phyloP scores from a whole-genome alignment of 257 asterid species.

The Solanum piurae region DNA sequence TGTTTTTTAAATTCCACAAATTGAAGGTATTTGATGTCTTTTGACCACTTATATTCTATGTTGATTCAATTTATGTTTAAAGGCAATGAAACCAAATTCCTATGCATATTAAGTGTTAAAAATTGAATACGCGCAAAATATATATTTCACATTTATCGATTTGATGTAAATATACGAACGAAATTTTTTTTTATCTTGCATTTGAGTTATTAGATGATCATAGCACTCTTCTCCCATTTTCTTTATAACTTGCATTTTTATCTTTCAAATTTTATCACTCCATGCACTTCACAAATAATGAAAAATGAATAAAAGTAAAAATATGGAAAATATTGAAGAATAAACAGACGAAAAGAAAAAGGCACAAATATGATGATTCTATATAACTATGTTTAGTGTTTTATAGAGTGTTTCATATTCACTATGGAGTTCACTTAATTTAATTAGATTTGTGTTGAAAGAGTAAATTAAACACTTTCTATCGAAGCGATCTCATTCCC shows the following conservation, averaged over 20 bases:
- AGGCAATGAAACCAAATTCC: not conserved
- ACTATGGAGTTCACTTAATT: not conserved
- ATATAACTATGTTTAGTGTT: not conserved
- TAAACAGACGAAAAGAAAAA: too few relatives aligned
- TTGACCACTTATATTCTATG: not conserved
- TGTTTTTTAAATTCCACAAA: not conserved
- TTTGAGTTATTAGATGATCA: too few relatives aligned
- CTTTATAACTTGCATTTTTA: too few relatives aligned
- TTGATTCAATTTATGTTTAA: not conserved
- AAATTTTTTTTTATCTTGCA: not conserved
- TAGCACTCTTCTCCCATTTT: too few relatives aligned
- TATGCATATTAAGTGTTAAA: not conserved
- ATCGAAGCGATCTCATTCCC: too few relatives aligned
- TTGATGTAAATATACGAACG: not conserved
- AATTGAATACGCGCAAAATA: not conserved
- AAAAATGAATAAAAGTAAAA: not conserved
- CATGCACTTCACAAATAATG: not conserved
- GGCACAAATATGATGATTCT: not conserved
- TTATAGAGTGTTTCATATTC: not conserved
- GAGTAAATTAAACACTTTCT: not conserved
- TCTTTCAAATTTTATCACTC: too few relatives aligned
- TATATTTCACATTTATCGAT: not conserved
- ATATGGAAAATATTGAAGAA: not conserved
- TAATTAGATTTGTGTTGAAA: not conserved
- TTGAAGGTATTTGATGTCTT: not conserved